A percentile compares a stretch with the other conserved stretches of the same genome.
phyloP scores from a whole-genome alignment of 768 basidiomycete genomes.

The Termitomyces eurrhizus region DNA sequence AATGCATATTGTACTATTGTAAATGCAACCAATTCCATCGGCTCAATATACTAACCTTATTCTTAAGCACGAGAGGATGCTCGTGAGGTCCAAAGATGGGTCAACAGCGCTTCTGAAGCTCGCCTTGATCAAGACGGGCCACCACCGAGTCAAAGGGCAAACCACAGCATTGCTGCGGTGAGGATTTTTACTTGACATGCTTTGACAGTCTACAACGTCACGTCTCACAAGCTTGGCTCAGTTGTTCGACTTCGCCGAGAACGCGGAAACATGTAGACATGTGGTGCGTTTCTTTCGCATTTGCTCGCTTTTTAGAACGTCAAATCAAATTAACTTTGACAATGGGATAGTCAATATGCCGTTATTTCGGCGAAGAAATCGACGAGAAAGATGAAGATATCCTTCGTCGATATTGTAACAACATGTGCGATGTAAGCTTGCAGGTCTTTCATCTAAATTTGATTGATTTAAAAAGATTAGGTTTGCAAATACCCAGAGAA shows the following conservation, averaged over 20 bases:
- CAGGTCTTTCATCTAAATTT: not conserved
- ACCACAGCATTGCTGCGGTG: constrained; percentile 62
- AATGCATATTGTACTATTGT: constrained; percentile 85
- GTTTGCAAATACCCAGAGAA: constrained; percentile 79
- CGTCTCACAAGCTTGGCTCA: constrained; percentile 13
- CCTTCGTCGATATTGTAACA: constrained; percentile 54
- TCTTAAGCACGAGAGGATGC: constrained; percentile 72
- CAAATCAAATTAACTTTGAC: not conserved
- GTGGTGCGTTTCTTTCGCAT: constrained; percentile 43
- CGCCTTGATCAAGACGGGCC: constrained; percentile 50
- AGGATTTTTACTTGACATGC: constrained; percentile 14
- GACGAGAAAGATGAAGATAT: constrained; percentile 41
- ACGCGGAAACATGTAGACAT: constrained; percentile 59
- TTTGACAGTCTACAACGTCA: not conserved
- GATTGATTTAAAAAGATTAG: constrained; percentile 28
- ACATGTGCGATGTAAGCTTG: constrained; percentile 75
- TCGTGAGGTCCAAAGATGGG: constrained; percentile 47
- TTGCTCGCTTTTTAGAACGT: not conserved
- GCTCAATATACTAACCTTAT: not conserved
- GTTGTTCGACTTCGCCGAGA: constrained; percentile 54
- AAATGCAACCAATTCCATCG: constrained; percentile 17
- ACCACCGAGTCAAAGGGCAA: constrained; percentile 63
- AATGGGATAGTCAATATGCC: constrained; percentile 60
- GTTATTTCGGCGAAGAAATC: constrained; percentile 74
- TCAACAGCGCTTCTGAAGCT: constrained; percentile 41